Evolutionary conservation across 352 stramenopile genomes (phyloP).

Genomic region (Phytophthora cryptogea): DNA sequence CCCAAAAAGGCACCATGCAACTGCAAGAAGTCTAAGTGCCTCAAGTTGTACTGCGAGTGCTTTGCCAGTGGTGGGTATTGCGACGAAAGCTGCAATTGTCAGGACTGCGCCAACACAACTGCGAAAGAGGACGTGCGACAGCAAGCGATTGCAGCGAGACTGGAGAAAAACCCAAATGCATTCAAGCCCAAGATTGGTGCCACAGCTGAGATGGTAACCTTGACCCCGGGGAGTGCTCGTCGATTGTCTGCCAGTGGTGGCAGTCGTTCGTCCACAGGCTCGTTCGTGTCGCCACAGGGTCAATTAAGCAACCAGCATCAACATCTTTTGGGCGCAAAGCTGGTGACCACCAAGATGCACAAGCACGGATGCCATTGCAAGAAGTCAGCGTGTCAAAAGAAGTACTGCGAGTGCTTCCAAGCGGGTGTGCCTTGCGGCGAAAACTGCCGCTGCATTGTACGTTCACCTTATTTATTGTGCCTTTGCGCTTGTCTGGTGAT

Average conservation of each 20-base stretch:
- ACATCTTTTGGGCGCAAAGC: conserved; percentile 16
- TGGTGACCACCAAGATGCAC: conserved; percentile 79
- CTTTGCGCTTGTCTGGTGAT: not conserved
- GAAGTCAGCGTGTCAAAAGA: conserved; percentile 97
- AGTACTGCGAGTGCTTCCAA: conserved; percentile 98
- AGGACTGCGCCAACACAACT: conserved; percentile 90
- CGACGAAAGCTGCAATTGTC: conserved; percentile 92
- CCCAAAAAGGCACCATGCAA: conserved; percentile 90
- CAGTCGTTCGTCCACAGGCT: conserved; percentile 12
- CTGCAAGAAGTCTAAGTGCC: conserved; percentile 98
- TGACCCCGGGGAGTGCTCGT: conserved; percentile 14
- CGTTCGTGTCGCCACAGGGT: conserved; percentile 34
- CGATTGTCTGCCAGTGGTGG: conserved; percentile 18
- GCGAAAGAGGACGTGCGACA: conserved; percentile 71
- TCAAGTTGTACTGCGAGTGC: conserved; percentile 97
- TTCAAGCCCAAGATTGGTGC: conserved; percentile 96
- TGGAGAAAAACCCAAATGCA: conserved; percentile 94
- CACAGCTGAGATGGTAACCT: conserved; percentile 16
- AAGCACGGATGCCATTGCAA: conserved; percentile 97
- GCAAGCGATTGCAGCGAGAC: conserved; percentile 86
- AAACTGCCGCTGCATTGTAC: conserved; percentile 91
- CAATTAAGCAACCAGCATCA: conserved; percentile 18
- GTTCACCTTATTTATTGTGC: conserved; percentile 15
- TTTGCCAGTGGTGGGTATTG: conserved; percentile 94
- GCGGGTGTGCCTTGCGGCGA: conserved; percentile 83